These are phyloP conservation scores for Chlamydomonas schloesseri DNA, from an alignment of 139 green algal genomes.

Conservation along the genomic window DNA sequence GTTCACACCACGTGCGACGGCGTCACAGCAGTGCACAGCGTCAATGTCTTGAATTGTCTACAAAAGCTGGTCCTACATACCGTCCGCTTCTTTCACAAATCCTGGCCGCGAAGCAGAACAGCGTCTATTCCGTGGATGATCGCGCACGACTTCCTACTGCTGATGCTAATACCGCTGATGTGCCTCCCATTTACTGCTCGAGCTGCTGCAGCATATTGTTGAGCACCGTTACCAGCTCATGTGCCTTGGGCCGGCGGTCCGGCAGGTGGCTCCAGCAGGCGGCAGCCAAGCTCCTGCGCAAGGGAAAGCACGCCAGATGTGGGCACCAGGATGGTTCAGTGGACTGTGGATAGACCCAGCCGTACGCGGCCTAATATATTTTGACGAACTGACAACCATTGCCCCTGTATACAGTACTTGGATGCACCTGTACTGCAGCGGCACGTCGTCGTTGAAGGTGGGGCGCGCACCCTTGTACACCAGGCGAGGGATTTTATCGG, in stretches of 20 bases:
- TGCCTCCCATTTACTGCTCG: background rate
- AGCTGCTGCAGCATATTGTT: background rate
- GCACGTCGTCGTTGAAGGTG: background rate
- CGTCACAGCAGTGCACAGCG: no score
- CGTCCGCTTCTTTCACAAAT: no score
- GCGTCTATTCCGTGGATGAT: no score
- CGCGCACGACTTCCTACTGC: no score
- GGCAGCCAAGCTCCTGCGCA: conserved; percentile 2
- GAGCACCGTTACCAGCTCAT: background rate
- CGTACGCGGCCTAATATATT: no score
- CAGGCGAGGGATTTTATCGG: conserved; percentile 2
- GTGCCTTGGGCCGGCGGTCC: background rate
- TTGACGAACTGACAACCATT: no score
- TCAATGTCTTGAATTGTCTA: no score
- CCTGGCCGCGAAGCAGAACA: no score
- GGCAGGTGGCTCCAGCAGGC: conserved; percentile 5
- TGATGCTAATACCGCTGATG: no score
- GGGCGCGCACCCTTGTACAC: conserved; percentile 12
- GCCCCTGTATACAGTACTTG: background rate
- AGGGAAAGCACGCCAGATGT: no score
- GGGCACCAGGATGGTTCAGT: background rate
- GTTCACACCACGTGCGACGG: no score
- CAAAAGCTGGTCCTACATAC: no score
- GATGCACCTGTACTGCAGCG: background rate
- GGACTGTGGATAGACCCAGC: background rate